Base-by-base conservation (phyloP, 768 basidiomycete species). In the Agrocybe chaxingu region DNA sequence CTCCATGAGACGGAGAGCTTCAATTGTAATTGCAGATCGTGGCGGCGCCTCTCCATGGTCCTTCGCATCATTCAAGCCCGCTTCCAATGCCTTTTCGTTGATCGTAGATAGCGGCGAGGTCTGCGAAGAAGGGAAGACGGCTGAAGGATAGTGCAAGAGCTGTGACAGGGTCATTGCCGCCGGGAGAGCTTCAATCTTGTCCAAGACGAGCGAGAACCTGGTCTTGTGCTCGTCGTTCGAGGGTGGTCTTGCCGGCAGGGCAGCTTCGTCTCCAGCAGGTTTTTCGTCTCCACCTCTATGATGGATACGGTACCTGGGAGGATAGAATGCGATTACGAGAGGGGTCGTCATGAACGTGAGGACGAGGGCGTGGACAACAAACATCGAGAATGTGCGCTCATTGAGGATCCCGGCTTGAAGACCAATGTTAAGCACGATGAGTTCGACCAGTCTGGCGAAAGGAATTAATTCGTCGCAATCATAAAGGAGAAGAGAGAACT, bases 361-460 rank as follows among this genome's bases (percentile, higher is more conserved):
- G 43, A 92, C 69, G 37, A 92, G 69, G 3, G 87, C 84, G 42
- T 84, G 81, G 42, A 94, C 71, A 52, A 95, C 92, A 55, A 95
- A 92, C 89, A 94, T 93, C 0, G 90, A 89, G 73, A 95, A 92
- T 8, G 87, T 79, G 19, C 81, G 77, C 0, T 73, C 67, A 60
- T 81, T 74, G 41, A 88, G 73, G 48, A 89, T 83, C 9, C 69
- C 68, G 2, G 89, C 89, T 53, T 74, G 66, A 7, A 90, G 74
- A 44, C 93, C 93, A 55, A 95, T 84, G 62, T 97, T 97, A 61
- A 95, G 80, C 7, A 94, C 92, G 55, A 97, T 94, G 29, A 95
- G 81, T 64, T 95, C 92, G 19, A 94, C 91, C 16, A 84, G 71
- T 32, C 82, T 84, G 51, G 19, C 24, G 11, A 48, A 40, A 54